Evolutionary conservation across 345 rosid genomes (phyloP), one percentile per base, ranked within the genome.

Genomic region (Eucalyptus cloeziana): DNA sequence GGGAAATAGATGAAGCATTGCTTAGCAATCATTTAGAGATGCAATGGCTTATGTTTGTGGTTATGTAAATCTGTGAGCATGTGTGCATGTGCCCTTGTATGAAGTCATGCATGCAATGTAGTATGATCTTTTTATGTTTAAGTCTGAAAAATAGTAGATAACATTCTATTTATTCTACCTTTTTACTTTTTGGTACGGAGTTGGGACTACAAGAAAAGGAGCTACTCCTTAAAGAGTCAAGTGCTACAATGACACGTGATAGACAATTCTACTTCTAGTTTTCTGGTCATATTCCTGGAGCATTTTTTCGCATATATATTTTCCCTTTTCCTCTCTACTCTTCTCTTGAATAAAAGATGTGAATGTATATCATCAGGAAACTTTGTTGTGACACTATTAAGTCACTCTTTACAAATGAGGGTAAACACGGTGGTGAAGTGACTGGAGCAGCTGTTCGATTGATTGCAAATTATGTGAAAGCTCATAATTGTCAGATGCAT

Each of bases 341-440:
- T 86, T 49, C 3, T n/a, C 47, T 86, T 86, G 30, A 86, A 30
- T 37, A 40, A 76, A 37, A 37, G 83, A 37, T 40, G 83, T 21
- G 83, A 37, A 37, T 76, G 83, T 44, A 76, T 76, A 40, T 76
- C 83, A 76, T 76, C 83, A 97, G 99, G 96, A 95, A 91, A 92
- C 97, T 95, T 89, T 96, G 97, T 92, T 96, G 96, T 93, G 85
- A 92, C 86, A 91, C 98, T 43, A 87, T 98, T 83, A 94, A 94
- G 93, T 97, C 97, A 40, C 96, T 98, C 88, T 98, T 97, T 93
- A 86, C 92, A 88, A 95, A 95, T 88, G 98, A 96, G 93, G 97
- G 95, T 87, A 98, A 97, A 89, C 98, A 98, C 89, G 97, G 97
- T 16, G 97, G 99, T 93, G 97, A 93, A 93, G 96, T 95, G 67